Evolutionary conservation across 208 protist species (phyloP).

Genomic region (Strigomonas oncopelti): DNA sequence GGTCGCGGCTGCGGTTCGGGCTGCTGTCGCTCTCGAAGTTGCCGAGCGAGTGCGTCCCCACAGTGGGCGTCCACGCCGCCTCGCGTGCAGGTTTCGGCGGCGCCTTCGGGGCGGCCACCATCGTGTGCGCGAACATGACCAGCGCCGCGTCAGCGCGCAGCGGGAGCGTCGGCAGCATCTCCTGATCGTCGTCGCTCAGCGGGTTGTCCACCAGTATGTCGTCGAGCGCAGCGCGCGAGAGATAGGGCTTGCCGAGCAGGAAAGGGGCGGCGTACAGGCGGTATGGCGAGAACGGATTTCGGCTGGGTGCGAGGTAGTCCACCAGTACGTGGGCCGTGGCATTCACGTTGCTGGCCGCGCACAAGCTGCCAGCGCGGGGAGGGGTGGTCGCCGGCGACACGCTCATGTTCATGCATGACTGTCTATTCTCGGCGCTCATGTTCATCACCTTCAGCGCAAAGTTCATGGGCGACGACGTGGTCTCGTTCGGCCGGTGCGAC

Average conservation of each 20-base stretch:
- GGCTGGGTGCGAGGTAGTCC: slow-evolving; percentile 58
- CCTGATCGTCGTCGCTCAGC: neutral
- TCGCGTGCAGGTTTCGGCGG: neutral
- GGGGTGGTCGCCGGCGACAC: neutral
- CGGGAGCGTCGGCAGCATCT: slow-evolving; percentile 12
- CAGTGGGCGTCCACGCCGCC: neutral
- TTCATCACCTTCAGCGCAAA: slow-evolving; percentile 15
- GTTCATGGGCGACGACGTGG: slow-evolving; percentile 6
- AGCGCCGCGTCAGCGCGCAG: slow-evolving; percentile 32
- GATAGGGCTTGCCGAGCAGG: neutral
- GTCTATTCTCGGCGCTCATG: slow-evolving; percentile 15
- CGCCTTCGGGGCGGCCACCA: slow-evolving; percentile 12
- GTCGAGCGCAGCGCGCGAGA: neutral
- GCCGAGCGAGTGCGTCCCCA: neutral
- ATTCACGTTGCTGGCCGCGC: too few relatives aligned
- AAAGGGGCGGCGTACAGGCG: slow-evolving; percentile 9
- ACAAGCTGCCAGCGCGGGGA: neutral
- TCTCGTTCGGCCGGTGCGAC: slow-evolving; percentile 14
- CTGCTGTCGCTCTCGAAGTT: neutral
- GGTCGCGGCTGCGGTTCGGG: neutral
- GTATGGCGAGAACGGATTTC: slow-evolving; percentile 61
- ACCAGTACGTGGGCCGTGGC: neutral
- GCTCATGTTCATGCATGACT: neutral
- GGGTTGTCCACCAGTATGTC: neutral
- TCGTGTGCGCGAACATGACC: slow-evolving; percentile 26